A percentile compares a stretch with the other conserved stretches of the same genome.
These are phyloP conservation scores for Hansenula sp. DNA, from an alignment of 1,139 yeast species.

Conservation along the genomic window DNA sequence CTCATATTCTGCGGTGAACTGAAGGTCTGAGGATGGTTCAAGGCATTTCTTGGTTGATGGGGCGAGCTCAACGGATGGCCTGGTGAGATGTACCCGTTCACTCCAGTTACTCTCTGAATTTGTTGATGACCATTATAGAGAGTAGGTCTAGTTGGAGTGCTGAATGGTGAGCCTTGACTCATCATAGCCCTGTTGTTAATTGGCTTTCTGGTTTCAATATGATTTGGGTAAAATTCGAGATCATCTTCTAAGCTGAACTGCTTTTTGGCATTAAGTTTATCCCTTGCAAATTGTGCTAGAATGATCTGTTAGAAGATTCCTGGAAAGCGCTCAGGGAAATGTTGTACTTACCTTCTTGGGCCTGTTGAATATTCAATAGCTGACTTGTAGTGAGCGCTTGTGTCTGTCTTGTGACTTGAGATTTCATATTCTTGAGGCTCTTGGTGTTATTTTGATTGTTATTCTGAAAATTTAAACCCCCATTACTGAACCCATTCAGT, in stretches of 20 bases:
- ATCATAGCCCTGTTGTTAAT: slow-evolving; percentile 4
- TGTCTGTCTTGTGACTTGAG: slow-evolving; percentile 7
- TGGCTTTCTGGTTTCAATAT: slow-evolving; percentile 9
- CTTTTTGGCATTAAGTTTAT: slow-evolving; percentile 57
- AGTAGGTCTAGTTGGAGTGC: slow-evolving; percentile 17
- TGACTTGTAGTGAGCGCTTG: slow-evolving; percentile 16
- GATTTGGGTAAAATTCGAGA: slow-evolving; percentile 61
- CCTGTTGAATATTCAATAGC: slow-evolving; percentile 8
- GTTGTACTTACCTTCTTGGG: neutral
- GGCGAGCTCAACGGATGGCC: slow-evolving; percentile 14
- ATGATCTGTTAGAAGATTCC: neutral
- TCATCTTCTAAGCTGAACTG: slow-evolving; percentile 72
- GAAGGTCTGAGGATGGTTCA: slow-evolving; percentile 1
- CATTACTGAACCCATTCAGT: neutral
- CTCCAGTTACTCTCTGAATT: slow-evolving; percentile 4
- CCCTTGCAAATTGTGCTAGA: slow-evolving; percentile 27
- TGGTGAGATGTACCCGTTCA: slow-evolving; percentile 10
- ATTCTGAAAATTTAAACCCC: neutral
- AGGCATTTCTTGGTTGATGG: slow-evolving; percentile 4
- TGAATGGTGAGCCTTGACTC: slow-evolving; percentile 6
- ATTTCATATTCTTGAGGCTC: neutral
- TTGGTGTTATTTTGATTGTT: neutral
- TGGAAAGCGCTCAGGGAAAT: neutral
- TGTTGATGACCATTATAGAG: neutral
- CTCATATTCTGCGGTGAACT: slow-evolving; percentile 9